Evolutionary conservation across 768 basidiomycete genomes (phyloP).

Genomic region (Boletus bicolor): DNA sequence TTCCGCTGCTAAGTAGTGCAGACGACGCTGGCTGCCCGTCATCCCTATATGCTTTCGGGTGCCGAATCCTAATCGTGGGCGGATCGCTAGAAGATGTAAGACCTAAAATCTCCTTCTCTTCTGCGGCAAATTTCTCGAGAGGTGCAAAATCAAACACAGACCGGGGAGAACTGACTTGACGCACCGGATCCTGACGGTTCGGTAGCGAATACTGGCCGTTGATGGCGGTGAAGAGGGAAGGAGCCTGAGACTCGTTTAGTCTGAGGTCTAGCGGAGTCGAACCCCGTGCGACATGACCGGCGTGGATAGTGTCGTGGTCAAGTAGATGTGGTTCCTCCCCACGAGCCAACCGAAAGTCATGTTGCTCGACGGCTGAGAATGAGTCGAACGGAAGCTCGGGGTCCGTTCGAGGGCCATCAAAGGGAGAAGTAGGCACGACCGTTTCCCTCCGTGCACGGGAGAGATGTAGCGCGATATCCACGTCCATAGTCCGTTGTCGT

Average conservation of each 20-base stretch:
- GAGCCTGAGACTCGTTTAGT: conserved; percentile 46
- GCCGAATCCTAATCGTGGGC: conserved; percentile 13
- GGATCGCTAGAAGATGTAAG: conserved; percentile 43
- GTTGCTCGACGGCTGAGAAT: conserved; percentile 50
- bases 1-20: background rate
- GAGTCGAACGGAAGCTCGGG: conserved; percentile 36
- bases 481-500: conserved; percentile 90
- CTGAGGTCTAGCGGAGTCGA: conserved; percentile 32
- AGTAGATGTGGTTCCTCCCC: conserved; percentile 24
- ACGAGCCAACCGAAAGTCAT: conserved; percentile 42
- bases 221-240: conserved; percentile 39
- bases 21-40: conserved; percentile 6
- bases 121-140: conserved; percentile 75
- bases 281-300: background rate
- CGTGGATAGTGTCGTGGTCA: conserved; percentile 11
- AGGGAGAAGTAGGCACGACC: conserved; percentile 38
- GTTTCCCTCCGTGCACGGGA: conserved; percentile 70
- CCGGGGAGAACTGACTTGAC: conserved; percentile 57
- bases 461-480: conserved; percentile 85
- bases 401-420: conserved; percentile 30
- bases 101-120: conserved; percentile 66
- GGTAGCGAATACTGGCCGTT: conserved; percentile 20
- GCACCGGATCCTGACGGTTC: conserved; percentile 34
- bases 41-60: conserved; percentile 10
- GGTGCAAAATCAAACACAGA: conserved; percentile 67